Percentiles rank a stretch among this genome's conserved stretches.
These are phyloP conservation scores for Parietaria judaica DNA, from an alignment of 306 rosid genomes.

Conservation along the genomic window DNA sequence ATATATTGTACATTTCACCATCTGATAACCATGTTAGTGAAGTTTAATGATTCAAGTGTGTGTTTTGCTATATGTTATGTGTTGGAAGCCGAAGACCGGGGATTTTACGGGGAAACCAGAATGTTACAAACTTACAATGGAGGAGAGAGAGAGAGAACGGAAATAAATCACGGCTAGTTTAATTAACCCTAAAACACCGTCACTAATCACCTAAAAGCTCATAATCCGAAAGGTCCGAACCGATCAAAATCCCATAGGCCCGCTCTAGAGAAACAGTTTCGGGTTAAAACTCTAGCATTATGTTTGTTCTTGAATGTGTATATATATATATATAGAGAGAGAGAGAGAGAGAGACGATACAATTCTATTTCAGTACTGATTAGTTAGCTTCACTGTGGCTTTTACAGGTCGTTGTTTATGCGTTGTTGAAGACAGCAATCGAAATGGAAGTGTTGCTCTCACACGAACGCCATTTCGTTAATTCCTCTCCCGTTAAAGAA, in stretches of 20 bases:
- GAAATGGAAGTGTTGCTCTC: conserved; percentile 63
- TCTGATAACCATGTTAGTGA: background rate
- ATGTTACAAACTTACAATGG: too few species aligned
- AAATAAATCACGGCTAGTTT: background rate
- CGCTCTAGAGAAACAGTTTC: too few species aligned
- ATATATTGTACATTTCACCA: background rate
- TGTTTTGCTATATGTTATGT: conserved; percentile 3
- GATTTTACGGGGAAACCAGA: too few species aligned
- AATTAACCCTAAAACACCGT: background rate
- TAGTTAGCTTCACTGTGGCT: conserved; percentile 4
- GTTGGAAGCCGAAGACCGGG: background rate
- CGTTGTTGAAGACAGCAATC: conserved; percentile 49
- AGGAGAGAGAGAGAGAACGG: too few species aligned
- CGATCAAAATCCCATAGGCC: too few species aligned
- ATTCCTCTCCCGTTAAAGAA: conserved; percentile 43
- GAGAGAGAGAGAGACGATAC: background rate
- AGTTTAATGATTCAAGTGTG: conserved; percentile 4
- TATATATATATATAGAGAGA: too few species aligned
- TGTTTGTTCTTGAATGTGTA: background rate
- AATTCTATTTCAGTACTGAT: conserved; percentile 13
- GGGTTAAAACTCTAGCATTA: too few species aligned
- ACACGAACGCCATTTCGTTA: conserved; percentile 35
- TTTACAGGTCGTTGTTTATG: conserved; percentile 52
- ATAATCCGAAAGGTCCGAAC: too few species aligned
- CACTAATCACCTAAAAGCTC: too few species aligned